Evolutionary conservation across 177 flowering plant species (phyloP).

Genomic region (Telopea speciosissima): DNA sequence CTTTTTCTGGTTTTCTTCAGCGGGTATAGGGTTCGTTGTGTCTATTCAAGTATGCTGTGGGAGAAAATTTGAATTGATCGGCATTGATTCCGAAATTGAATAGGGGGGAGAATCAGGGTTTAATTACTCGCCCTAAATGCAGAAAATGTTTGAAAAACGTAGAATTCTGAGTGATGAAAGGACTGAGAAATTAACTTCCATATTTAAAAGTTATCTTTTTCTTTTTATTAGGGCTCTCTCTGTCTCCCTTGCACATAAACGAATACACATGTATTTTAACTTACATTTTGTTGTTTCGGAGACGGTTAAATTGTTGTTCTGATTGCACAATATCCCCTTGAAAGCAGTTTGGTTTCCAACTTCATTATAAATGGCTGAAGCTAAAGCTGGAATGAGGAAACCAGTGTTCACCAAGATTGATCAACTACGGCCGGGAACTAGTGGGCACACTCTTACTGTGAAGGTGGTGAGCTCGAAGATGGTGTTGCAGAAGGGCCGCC

Average conservation of each 20-base stretch:
- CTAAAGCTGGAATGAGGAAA: conserved; percentile 62
- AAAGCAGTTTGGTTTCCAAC: neutral
- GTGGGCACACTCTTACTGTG: conserved; percentile 62
- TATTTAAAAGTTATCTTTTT: neutral
- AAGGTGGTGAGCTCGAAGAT: conserved; percentile 72
- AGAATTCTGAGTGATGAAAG: neutral
- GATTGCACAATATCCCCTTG: neutral
- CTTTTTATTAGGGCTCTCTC: neutral
- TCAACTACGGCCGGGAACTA: conserved; percentile 71
- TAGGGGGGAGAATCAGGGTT: no score
- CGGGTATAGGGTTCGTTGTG: neutral
- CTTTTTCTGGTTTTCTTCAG: neutral
- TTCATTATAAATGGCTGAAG: conserved; percentile 48
- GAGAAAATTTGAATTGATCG: neutral
- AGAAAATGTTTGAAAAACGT: neutral
- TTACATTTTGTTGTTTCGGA: neutral
- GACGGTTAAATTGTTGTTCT: neutral
- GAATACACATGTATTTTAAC: neutral
- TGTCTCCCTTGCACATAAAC: neutral
- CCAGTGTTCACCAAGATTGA: conserved; percentile 74
- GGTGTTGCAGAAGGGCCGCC: conserved; percentile 67
- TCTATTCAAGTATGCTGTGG: no score
- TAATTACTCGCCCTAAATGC: neutral
- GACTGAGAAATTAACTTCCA: neutral
- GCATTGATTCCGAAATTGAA: neutral